These are phyloP conservation scores for Dioscorea dumetorum DNA, from an alignment of 106 monocot genomes.

Conservation along the genomic window DNA sequence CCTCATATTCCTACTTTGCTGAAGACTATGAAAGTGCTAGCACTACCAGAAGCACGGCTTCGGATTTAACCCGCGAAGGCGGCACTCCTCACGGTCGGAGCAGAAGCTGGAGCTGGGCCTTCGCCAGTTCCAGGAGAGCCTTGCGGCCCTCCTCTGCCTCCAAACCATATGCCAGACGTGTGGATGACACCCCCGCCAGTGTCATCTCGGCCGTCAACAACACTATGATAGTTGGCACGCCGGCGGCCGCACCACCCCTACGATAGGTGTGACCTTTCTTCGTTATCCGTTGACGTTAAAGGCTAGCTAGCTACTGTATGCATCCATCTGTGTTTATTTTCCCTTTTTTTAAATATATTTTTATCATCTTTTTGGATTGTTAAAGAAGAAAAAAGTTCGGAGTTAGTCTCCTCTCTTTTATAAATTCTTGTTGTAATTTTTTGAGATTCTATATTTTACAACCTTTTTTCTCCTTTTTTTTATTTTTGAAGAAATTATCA, in stretches of 20 bases:
- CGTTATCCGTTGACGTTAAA: not conserved
- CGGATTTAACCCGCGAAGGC: not conserved
- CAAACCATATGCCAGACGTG: not conserved
- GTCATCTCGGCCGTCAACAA: conserved; percentile 1
- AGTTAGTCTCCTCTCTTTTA: too few relatives aligned
- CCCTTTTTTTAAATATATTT: too few relatives aligned
- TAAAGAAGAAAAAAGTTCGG: too few relatives aligned
- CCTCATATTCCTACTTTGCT: conserved; percentile 29
- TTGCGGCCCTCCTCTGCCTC: conserved; percentile 35
- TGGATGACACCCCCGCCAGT: not conserved
- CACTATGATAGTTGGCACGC: not conserved
- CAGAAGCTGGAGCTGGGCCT: conserved; percentile 61
- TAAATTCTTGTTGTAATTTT: too few relatives aligned
- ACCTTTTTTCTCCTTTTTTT: too few relatives aligned
- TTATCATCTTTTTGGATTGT: too few relatives aligned
- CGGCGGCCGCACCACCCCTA: not conserved
- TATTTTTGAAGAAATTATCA: too few relatives aligned
- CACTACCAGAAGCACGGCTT: not conserved
- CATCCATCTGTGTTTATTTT: too few relatives aligned
- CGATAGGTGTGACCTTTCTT: not conserved
- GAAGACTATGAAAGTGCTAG: conserved; percentile 2
- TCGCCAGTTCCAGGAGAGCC: conserved; percentile 74
- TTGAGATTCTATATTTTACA: too few relatives aligned
- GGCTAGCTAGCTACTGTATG: too few relatives aligned
- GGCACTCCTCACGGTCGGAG: conserved; percentile 12